These are phyloP conservation scores for Holtermannia corniformis DNA, from an alignment of 768 basidiomycete species.

Conservation along the genomic window DNA sequence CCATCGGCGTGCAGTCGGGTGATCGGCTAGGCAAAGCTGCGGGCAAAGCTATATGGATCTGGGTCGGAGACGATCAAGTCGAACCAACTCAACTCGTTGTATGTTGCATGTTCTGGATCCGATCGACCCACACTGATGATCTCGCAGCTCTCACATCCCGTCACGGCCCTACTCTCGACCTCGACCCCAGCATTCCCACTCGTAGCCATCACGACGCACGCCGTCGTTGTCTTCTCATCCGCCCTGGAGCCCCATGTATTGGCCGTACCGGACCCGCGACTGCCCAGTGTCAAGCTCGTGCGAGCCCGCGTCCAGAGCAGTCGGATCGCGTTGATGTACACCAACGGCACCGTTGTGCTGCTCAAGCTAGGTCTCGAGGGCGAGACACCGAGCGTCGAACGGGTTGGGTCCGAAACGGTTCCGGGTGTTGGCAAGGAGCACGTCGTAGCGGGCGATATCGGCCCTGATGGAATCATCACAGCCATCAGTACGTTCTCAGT, in stretches of 20 bases:
- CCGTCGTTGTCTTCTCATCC: constrained; percentile 4
- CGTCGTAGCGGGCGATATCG: constrained; percentile 10
- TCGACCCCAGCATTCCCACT: not conserved
- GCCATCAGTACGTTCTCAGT: constrained; percentile 18
- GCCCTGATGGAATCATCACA: constrained; percentile 19
- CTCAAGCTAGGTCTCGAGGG: constrained; percentile 1
- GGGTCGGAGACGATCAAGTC: constrained; percentile 34
- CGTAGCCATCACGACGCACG: not conserved
- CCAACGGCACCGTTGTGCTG: constrained; percentile 4
- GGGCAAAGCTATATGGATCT: constrained; percentile 29
- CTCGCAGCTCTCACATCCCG: not conserved
- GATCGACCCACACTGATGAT: not conserved
- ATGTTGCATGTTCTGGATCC: not conserved
- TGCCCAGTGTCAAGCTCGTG: not conserved
- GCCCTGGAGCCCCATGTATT: not conserved
- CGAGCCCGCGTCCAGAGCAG: not conserved
- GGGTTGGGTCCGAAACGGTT: constrained; percentile 2
- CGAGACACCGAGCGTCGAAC: too few species aligned
- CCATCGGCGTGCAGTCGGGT: constrained; percentile 18
- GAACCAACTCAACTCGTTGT: constrained; percentile 11
- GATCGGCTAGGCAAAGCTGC: constrained; percentile 10
- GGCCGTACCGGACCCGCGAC: not conserved
- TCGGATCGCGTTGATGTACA: constrained; percentile 13
- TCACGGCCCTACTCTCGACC: not conserved
- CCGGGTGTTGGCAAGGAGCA: constrained; percentile 4